Evolutionary conservation across 164 flowering plant genomes (phyloP), one percentile per base, ranked within the genome.

Genomic region (Brasenia schreberi): DNA sequence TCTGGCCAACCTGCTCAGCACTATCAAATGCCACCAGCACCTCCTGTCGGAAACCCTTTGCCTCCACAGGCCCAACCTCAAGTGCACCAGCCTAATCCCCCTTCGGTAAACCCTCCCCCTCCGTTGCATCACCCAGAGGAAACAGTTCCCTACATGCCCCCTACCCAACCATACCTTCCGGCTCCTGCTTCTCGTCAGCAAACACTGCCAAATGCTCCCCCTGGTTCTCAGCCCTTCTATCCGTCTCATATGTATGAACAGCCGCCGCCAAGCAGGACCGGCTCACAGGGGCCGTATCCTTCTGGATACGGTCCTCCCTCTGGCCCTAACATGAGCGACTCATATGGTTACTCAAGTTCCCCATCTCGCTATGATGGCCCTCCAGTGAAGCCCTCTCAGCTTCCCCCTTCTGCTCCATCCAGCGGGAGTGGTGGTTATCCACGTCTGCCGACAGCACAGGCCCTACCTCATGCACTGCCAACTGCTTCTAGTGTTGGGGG

Each of bases 381-480:
- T 49, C 53, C 84, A 18, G 53, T 78, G 68, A 90, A 90, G 71
- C 77, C 78, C 7, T 81, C 70, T 27, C 87, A 77, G 62, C 63
- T 18, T 61, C 69, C 67, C 49, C 65, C 83, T 19, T 73, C 90
- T 33, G 68, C 82, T 68, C 53, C 81, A 43, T 44, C 77, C 42
- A 67, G 87, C 73, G 84, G 87, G 64, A 84, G 84, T 68, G 75
- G 81, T 66, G 76, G 83, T 59, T 88, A 90, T 64, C 87, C 93
- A 18, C 93, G 84, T 70, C 84, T 93, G 19, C 97, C 97, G 7
- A 88, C 94, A 69, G 98, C 96, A 49, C 83, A 87, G 64, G 44
- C 83, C 59, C 70, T 93, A 39, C 98, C 98, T 61, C 90, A 88
- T 9, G 85, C 96, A 58, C 18, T 87, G 56, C 96, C 97, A 16